These are phyloP conservation scores for Kwoniella mangroviensis DNA, from an alignment of 768 basidiomycete genomes.

Conservation along the genomic window DNA sequence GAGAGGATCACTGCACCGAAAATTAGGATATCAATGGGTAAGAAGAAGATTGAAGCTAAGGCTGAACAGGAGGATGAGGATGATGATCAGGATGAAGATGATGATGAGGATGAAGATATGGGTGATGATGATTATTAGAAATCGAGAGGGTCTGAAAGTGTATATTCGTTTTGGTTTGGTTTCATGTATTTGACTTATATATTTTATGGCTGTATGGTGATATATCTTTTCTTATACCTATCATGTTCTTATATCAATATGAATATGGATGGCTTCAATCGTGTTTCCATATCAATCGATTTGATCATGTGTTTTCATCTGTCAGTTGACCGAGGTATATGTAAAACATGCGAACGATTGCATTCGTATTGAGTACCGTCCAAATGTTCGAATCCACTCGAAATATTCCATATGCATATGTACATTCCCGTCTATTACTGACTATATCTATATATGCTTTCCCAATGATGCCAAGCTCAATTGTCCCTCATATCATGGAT, in stretches of 20 bases:
- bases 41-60: conserved; percentile 24
- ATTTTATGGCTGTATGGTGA: background rate
- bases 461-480: too few species aligned
- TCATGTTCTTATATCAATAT: background rate
- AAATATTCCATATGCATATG: too few species aligned
- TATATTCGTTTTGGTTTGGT: background rate
- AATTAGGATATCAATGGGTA: conserved; percentile 72
- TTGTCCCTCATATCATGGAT: background rate
- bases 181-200: too few species aligned
- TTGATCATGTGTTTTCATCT: background rate
- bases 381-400: too few species aligned
- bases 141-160: background rate
- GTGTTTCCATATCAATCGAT: too few species aligned
- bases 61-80: conserved; percentile 62
- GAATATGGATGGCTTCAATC: background rate
- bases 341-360: too few species aligned
- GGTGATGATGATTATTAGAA: conserved; percentile 15
- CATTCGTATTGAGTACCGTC: too few species aligned
- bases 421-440: too few species aligned
- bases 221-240: background rate
- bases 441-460: too few species aligned
- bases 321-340: background rate
- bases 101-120: conserved; percentile 30
- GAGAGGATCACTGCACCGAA: conserved; percentile 63
- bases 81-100: conserved; percentile 70